These are phyloP conservation scores for Cyberlindnera subsufficiens DNA, from an alignment of 805 yeast genomes.

Conservation along the genomic window DNA sequence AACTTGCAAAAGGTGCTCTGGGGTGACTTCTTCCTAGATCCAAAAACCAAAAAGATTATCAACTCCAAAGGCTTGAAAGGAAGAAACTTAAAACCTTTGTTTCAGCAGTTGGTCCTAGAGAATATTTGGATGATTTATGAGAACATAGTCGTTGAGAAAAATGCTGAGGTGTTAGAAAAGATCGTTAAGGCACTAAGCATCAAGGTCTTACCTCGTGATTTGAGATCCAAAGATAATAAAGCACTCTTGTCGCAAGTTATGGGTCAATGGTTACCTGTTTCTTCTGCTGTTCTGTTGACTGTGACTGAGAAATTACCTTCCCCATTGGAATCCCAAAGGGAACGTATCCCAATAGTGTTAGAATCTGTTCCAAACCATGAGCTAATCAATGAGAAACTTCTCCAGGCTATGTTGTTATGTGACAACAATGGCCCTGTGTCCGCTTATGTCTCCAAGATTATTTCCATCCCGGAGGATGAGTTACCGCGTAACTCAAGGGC, in stretches of 20 bases:
- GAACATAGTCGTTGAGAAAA: conserved; percentile 55
- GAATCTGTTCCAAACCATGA: conserved; percentile 48
- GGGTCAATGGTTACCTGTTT: conserved; percentile 93
- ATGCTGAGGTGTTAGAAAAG: conserved; percentile 67
- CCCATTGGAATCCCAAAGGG: conserved; percentile 69
- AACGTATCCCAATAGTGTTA: conserved; percentile 63
- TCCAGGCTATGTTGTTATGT: conserved; percentile 58
- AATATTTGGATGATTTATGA: conserved; percentile 91
- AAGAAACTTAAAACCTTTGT: conserved; percentile 65
- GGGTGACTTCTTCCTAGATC: conserved; percentile 91
- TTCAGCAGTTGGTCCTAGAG: conserved; percentile 81
- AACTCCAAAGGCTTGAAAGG: conserved; percentile 61
- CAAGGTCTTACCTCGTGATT: conserved; percentile 66
- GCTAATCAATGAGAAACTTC: conserved; percentile 42
- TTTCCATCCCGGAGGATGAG: conserved; percentile 79
- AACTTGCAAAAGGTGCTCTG: conserved; percentile 82
- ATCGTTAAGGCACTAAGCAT: conserved; percentile 67
- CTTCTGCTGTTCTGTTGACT: conserved; percentile 76
- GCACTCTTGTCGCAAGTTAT: conserved; percentile 58
- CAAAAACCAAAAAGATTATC: conserved; percentile 80
- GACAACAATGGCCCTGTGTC: conserved; percentile 57
- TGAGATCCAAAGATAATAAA: conserved; percentile 72
- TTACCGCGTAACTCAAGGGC: conserved; percentile 51
- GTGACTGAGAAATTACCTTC: conserved; percentile 84
- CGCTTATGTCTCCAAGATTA: conserved; percentile 85